These are phyloP conservation scores for Coemansia sp. DNA, from an alignment of 192 early-diverging fungal genomes.

Conservation along the genomic window DNA sequence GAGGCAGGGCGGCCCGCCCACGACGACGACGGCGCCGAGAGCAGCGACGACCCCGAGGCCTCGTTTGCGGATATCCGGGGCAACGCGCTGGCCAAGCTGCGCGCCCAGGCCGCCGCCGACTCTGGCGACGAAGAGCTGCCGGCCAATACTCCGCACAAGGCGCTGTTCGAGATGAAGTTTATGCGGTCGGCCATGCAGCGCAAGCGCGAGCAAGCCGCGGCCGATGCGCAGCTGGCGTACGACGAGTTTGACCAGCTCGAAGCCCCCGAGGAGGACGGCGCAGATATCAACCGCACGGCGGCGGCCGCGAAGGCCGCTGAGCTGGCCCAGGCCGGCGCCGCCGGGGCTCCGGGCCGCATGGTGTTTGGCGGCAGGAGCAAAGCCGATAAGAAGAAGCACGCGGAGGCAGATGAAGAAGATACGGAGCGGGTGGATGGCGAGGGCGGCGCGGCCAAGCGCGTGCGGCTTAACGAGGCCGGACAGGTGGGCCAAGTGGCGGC, in stretches of 20 bases:
- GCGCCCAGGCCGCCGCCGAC: neutral
- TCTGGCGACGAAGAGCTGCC: slow-evolving; percentile 29
- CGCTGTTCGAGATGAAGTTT: slow-evolving; percentile 95
- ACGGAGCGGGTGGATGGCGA: slow-evolving; percentile 5
- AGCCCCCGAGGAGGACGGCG: slow-evolving; percentile 34
- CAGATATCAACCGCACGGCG: slow-evolving; percentile 9
- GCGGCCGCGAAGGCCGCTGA: neutral
- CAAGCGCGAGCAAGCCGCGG: slow-evolving; percentile 49
- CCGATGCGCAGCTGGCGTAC: slow-evolving; percentile 30
- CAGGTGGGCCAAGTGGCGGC: slow-evolving; percentile 49
- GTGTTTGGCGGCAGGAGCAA: slow-evolving; percentile 35
- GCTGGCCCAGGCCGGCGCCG: neutral
- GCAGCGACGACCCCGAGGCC: slow-evolving; percentile 3
- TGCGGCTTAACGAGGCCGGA: slow-evolving; percentile 54
- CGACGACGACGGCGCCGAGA: slow-evolving; percentile 17
- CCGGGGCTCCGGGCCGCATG: slow-evolving; percentile 36
- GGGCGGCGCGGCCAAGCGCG: slow-evolving; percentile 16
- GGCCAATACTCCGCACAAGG: slow-evolving; percentile 60
- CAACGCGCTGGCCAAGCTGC: slow-evolving; percentile 10
- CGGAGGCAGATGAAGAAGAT: slow-evolving; percentile 16
- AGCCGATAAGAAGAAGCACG: neutral
- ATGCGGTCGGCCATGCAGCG: slow-evolving; percentile 82
- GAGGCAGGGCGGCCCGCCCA: slow-evolving; percentile 48
- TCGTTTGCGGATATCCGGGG: slow-evolving; percentile 16
- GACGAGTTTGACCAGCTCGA: slow-evolving; percentile 39